These are phyloP conservation scores for Elsinoe ampelina DNA, from an alignment of 2,329 filamentous ascomycete genomes.

Conservation along the genomic window DNA sequence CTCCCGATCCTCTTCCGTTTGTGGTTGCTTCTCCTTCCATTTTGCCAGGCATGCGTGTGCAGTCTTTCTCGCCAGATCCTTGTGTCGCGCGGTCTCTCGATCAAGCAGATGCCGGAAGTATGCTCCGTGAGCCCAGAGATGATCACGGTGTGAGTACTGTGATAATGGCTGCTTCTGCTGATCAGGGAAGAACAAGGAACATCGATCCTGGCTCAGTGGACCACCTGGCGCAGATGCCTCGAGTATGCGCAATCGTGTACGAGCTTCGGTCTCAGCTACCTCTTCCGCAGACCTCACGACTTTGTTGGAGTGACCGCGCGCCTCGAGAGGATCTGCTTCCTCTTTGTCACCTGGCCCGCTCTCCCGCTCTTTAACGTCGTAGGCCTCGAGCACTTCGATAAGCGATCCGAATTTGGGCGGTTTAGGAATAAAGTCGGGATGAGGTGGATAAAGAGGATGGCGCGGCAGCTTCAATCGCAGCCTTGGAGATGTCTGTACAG, in stretches of 20 bases:
- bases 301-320: constrained; percentile 39
- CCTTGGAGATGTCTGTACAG: constrained; percentile 18
- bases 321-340: constrained; percentile 28
- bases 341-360: constrained; percentile 37
- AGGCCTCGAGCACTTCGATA: constrained; percentile 25
- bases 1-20: constrained; percentile 70
- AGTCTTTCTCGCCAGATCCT: constrained; percentile 64
- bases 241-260: constrained; percentile 59
- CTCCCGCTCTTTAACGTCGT: constrained; percentile 27
- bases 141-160: constrained; percentile 81
- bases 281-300: constrained; percentile 39
- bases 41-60: constrained; percentile 70
- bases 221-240: constrained; percentile 66
- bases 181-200: constrained; percentile 65
- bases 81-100: constrained; percentile 69
- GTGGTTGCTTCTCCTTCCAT: constrained; percentile 64
- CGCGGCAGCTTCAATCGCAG: constrained; percentile 21
- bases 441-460: constrained; percentile 21
- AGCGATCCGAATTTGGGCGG: constrained; percentile 24
- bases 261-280: constrained; percentile 55
- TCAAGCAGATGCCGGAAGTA: constrained; percentile 74
- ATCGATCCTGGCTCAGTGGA: constrained; percentile 59
- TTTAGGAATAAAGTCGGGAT: constrained; percentile 24
- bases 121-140: constrained; percentile 67
- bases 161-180: constrained; percentile 56